These are phyloP conservation scores for Laburnicola sp. DNA, from an alignment of 2,329 filamentous ascomycete genomes.

Conservation along the genomic window DNA sequence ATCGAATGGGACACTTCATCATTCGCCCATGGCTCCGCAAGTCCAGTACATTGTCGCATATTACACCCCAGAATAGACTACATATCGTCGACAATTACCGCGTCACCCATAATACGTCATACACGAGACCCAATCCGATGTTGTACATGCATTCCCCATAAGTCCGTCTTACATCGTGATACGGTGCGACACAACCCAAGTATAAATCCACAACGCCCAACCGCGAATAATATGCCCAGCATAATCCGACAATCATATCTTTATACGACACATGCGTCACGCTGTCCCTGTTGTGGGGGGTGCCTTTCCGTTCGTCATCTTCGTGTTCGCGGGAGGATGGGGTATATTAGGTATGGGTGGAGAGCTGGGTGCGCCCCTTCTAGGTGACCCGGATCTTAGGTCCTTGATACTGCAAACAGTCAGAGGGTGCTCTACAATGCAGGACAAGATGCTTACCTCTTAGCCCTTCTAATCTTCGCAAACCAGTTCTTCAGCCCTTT, in stretches of 20 bases:
- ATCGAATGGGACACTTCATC: too few species aligned
- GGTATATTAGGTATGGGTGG: slow-evolving; percentile 35
- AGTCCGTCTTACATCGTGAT: not conserved
- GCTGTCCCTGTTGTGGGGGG: slow-evolving; percentile 3
- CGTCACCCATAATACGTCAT: too few species aligned
- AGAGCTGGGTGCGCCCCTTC: slow-evolving; percentile 15
- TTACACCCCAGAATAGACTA: too few species aligned
- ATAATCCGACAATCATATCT: not conserved
- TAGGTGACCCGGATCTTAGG: slow-evolving; percentile 23
- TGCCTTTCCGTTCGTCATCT: slow-evolving; percentile 22
- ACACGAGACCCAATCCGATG: not conserved
- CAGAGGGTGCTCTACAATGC: slow-evolving; percentile 6
- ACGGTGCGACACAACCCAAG: too few species aligned
- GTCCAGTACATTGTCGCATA: too few species aligned
- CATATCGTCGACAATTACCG: too few species aligned
- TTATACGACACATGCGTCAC: not conserved
- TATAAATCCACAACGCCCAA: not conserved
- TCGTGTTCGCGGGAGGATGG: slow-evolving; percentile 17
- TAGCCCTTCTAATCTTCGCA: slow-evolving; percentile 33
- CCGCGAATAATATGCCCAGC: not conserved
- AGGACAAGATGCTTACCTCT: slow-evolving; percentile 24
- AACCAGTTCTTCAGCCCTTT: slow-evolving; percentile 43
- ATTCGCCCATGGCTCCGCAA: too few species aligned
- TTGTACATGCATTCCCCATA: not conserved
- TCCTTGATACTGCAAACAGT: slow-evolving; percentile 30